These are phyloP conservation scores for Fusarium sambucinum DNA, from an alignment of 2,329 filamentous ascomycete species.

Conservation along the genomic window DNA sequence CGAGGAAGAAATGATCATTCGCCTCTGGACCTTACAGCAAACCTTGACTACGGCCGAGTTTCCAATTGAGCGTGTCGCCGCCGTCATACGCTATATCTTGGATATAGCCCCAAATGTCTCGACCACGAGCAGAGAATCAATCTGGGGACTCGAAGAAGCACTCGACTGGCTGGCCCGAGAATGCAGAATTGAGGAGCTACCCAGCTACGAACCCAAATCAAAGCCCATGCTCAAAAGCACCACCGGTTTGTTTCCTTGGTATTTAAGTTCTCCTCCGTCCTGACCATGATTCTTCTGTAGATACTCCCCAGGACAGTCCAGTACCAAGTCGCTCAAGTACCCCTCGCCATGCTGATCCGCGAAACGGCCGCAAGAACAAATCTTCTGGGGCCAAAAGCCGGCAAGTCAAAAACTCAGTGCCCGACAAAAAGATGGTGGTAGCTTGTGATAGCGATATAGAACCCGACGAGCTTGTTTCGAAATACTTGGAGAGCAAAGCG, in stretches of 20 bases:
- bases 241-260: slow-evolving; percentile 34
- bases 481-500: slow-evolving; percentile 80
- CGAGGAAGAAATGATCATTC: slow-evolving; percentile 83
- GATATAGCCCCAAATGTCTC: slow-evolving; percentile 74
- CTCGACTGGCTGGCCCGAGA: slow-evolving; percentile 91
- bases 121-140: slow-evolving; percentile 69
- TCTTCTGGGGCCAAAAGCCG: slow-evolving; percentile 47
- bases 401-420: slow-evolving; percentile 41
- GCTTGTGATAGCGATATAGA: slow-evolving; percentile 78
- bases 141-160: slow-evolving; percentile 89
- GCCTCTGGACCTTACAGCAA: slow-evolving; percentile 86
- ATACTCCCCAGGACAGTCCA: slow-evolving; percentile 64
- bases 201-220: slow-evolving; percentile 70
- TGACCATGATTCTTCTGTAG: slow-evolving; percentile 48
- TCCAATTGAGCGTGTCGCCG: slow-evolving; percentile 69
- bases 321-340: slow-evolving; percentile 63
- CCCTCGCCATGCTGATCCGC: slow-evolving; percentile 54
- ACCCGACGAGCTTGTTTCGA: slow-evolving; percentile 78
- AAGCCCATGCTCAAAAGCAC: slow-evolving; percentile 56
- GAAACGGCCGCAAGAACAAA: slow-evolving; percentile 52
- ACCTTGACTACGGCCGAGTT: slow-evolving; percentile 78
- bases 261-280: neutral
- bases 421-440: slow-evolving; percentile 59
- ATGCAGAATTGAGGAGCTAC: slow-evolving; percentile 75
- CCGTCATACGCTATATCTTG: slow-evolving; percentile 74